These are phyloP conservation scores for Kwoniella bestiolae DNA, from an alignment of 768 basidiomycete species.

Conservation along the genomic window DNA sequence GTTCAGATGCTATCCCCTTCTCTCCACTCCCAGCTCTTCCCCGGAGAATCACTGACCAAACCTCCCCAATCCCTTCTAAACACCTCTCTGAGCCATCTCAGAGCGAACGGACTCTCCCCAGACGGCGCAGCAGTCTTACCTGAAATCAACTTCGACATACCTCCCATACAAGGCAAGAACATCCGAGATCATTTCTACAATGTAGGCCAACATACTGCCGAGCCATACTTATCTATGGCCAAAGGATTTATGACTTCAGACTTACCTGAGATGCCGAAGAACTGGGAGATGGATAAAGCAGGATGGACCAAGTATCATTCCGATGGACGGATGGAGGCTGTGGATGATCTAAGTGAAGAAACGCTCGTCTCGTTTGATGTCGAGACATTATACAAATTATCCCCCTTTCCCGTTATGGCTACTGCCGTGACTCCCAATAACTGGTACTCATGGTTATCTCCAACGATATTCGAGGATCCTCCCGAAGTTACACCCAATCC, in stretches of 20 bases:
- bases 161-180: conserved; percentile 76
- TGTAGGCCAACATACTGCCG: conserved; percentile 70
- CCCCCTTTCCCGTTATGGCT: conserved; percentile 79
- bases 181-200: conserved; percentile 87
- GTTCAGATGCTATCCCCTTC: conserved; percentile 84
- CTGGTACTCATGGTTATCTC: conserved; percentile 97
- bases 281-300: conserved; percentile 63
- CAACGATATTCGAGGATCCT: conserved; percentile 57
- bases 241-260: conserved; percentile 63
- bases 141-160: conserved; percentile 78
- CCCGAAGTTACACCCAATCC: conserved; percentile 1
- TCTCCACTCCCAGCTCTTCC: conserved; percentile 83
- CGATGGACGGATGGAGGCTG: conserved; percentile 77
- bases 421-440: conserved; percentile 78
- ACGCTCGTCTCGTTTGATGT: conserved; percentile 84
- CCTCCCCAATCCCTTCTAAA: conserved; percentile 69
- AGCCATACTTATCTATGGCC: conserved; percentile 78
- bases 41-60: conserved; percentile 62
- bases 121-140: conserved; percentile 79
- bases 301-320: conserved; percentile 90
- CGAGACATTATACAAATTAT: conserved; percentile 81
- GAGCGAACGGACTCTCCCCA: conserved; percentile 78
- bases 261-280: conserved; percentile 68
- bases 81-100: conserved; percentile 79
- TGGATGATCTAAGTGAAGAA: conserved; percentile 66